Conservation (phyloP, 805 yeast species). For the Metschnikowia vanudenii region DNA sequence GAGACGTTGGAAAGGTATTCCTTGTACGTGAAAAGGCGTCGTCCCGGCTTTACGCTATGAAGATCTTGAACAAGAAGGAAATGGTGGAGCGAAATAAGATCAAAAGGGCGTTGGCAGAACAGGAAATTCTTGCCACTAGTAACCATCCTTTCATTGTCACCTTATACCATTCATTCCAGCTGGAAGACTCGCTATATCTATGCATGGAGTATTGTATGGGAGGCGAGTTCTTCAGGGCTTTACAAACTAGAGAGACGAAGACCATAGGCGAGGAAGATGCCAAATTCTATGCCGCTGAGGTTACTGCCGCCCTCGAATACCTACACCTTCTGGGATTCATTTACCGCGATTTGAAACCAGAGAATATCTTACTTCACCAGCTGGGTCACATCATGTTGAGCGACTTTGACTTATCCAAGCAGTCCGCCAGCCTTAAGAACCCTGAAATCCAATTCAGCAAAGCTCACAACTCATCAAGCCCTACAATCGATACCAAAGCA, state of each 20-base stretch:
- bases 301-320: conserved; percentile 93
- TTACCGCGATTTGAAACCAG: conserved; percentile 95
- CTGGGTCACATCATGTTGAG: conserved; percentile 98
- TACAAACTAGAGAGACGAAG: conserved; percentile 85
- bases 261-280: conserved; percentile 89
- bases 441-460: conserved; percentile 60
- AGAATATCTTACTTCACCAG: conserved; percentile 88
- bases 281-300: conserved; percentile 92
- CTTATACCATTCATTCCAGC: conserved; percentile 90
- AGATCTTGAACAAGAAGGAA: conserved; percentile 82
- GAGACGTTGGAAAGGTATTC: conserved; percentile 97
- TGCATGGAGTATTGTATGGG: conserved; percentile 99
- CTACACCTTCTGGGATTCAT: conserved; percentile 96
- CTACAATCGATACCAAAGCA: conserved; percentile 86
- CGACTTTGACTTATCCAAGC: conserved; percentile 94
- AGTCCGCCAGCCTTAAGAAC: conserved; percentile 69
- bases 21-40: conserved; percentile 80
- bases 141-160: conserved; percentile 98
- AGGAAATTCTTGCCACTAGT: conserved; percentile 90
- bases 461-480: conserved; percentile 40
- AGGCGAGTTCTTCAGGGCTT: conserved; percentile 95
- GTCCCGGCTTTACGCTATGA: conserved; percentile 84
- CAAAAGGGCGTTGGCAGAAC: conserved; percentile 93
- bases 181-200: conserved; percentile 83
- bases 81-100: conserved; percentile 95